Conservation (phyloP, 495 filamentous ascomycete species). For the Hypoxylon fuscum region DNA sequence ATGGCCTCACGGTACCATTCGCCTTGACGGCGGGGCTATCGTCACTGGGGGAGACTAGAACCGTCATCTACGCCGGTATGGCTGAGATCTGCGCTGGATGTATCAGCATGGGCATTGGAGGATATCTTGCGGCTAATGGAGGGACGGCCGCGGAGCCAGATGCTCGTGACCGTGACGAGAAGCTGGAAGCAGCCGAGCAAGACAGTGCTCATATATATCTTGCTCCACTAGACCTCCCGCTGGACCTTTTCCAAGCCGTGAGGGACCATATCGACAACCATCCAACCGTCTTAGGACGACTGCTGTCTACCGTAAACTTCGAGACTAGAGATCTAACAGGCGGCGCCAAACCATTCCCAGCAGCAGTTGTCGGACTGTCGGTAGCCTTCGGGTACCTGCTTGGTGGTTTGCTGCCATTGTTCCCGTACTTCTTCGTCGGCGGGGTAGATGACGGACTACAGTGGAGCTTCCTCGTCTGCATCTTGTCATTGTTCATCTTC, state of each 20-base stretch:
- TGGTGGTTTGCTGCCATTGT: slow-evolving; percentile 74
- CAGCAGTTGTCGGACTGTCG: slow-evolving; percentile 53
- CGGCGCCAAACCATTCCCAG: slow-evolving; percentile 29
- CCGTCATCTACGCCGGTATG: slow-evolving; percentile 75
- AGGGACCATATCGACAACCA: slow-evolving; percentile 72
- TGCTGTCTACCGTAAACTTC: slow-evolving; percentile 8
- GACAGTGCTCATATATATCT: slow-evolving; percentile 40
- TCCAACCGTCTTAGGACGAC: slow-evolving; percentile 59
- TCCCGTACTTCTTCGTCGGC: slow-evolving; percentile 79
- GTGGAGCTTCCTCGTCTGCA: slow-evolving; percentile 76
- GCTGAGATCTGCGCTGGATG: slow-evolving; percentile 74
- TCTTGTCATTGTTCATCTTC: slow-evolving; percentile 74
- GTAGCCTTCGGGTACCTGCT: slow-evolving; percentile 78
- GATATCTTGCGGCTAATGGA: slow-evolving; percentile 74
- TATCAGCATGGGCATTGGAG: slow-evolving; percentile 76
- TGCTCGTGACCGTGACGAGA: not conserved
- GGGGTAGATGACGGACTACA: slow-evolving; percentile 68
- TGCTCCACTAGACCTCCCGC: slow-evolving; percentile 61
- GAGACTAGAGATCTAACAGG: slow-evolving; percentile 8
- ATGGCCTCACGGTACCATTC: slow-evolving; percentile 73
- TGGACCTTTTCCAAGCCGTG: slow-evolving; percentile 73
- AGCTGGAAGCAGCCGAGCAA: slow-evolving; percentile 9
- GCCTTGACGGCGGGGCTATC: slow-evolving; percentile 70
- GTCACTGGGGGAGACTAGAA: slow-evolving; percentile 66
- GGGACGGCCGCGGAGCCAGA: slow-evolving; percentile 55